phyloP scores from a whole-genome alignment of 1,284 basidiomycete genomes.

The Hemileia vastatrix region DNA sequence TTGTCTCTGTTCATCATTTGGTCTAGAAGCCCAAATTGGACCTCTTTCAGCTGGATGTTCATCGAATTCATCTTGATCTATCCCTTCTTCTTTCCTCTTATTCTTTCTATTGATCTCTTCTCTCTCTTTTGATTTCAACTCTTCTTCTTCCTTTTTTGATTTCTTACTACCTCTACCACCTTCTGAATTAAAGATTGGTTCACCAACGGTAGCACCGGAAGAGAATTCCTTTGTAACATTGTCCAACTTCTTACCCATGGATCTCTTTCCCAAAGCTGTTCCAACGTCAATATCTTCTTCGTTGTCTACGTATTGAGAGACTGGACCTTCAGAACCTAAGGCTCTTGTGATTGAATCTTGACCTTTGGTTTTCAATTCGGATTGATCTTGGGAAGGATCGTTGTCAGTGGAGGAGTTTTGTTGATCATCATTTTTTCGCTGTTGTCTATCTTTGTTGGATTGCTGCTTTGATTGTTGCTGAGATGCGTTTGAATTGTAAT shows the following conservation, averaged over 20 bases:
- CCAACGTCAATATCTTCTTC: background rate
- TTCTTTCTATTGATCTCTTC: background rate
- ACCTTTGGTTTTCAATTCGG: too few species aligned
- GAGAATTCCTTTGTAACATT: background rate
- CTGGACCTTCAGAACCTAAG: background rate
- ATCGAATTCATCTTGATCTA: too few species aligned
- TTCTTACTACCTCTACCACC: background rate
- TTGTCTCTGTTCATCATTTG: constrained; percentile 32
- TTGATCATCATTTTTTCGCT: background rate
- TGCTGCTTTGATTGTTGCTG: background rate
- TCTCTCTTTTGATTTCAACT: background rate
- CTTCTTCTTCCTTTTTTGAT: background rate
- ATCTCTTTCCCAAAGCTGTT: background rate
- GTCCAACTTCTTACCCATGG: background rate
- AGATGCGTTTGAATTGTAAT: constrained; percentile 19
- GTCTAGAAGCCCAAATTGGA: constrained; percentile 34
- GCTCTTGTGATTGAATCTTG: background rate
- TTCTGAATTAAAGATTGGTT: background rate
- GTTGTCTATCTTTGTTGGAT: background rate
- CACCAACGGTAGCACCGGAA: background rate
- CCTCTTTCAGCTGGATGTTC: too few species aligned
- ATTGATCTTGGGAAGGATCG: background rate
- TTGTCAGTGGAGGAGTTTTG: background rate
- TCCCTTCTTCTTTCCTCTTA: too few species aligned
- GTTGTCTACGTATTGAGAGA: background rate